Base-by-base conservation (phyloP, 148 eudicot genomes). In the Simmondsia chinensis region DNA sequence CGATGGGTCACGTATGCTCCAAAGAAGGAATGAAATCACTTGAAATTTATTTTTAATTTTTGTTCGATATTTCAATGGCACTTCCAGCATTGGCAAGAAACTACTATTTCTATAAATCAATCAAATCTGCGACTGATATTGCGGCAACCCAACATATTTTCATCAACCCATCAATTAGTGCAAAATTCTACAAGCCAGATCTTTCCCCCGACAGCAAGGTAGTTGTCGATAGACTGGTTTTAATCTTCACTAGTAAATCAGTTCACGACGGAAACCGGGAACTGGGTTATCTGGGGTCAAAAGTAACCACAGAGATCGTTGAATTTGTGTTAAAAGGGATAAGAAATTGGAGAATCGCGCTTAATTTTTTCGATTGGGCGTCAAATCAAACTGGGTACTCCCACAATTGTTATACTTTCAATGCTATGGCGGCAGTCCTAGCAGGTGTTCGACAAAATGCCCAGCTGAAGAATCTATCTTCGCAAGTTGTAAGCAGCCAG, bases 381-480 rank as follows among this genome's bases (percentile, higher is more conserved):
- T 70, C 75, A 18, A 38, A 36, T 7, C 88, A 66, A 70, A 9
- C 19, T 18, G 87, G 82, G 54, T 87, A 71, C 36, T 39, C 16
- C 31, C 96, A 87, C 30, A 82, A 55, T 54, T 68, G 79, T n/a
- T 82, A 82, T 54, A 56, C 76, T 41, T 76, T 46, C 30, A 87
- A 87, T 54, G 61, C 74, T 26, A 79, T 87, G 82, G 96, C 96
- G 28, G 61, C 67, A 20, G 54, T 74, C 51, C 87, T 87, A 48
- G 64, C 84, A 74, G 26, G 46, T 76, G 87, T 63, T 87, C 88
- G 94, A 69, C 96, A 63, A 74, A 82, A 69, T 79, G 82, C 71
- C 74, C 43, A 63, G 43, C 57, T 87, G 72, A 79, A 58, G 20
- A 46, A 6, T 23, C 63, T 82, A 4, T 59, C 56, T 10, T 22